These are phyloP conservation scores for Zygosaccharomyces sapae DNA, from an alignment of 1,139 yeast genomes.

Conservation along the genomic window DNA sequence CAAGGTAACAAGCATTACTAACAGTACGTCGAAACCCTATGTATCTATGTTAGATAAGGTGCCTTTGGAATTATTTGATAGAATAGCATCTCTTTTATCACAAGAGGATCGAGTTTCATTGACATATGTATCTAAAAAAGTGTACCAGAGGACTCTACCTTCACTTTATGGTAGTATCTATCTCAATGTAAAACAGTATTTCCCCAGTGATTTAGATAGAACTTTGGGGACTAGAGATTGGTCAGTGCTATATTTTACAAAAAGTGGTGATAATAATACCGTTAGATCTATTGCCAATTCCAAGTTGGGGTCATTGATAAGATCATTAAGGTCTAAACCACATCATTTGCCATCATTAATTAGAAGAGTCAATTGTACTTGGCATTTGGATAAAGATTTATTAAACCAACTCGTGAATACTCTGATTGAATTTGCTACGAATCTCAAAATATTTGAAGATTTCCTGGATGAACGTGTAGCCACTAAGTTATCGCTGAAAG, in stretches of 20 bases:
- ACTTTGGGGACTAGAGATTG: conserved; percentile 25
- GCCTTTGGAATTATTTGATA: conserved; percentile 27
- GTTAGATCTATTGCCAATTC: conserved; percentile 13
- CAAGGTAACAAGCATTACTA: not conserved
- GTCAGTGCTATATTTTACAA: conserved; percentile 25
- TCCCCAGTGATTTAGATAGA: conserved; percentile 26
- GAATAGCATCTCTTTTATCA: conserved; percentile 19
- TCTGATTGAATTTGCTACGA: conserved; percentile 18
- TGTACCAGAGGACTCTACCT: conserved; percentile 18
- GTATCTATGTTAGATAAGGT: conserved; percentile 26
- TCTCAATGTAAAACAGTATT: conserved; percentile 27
- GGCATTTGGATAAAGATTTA: conserved; percentile 28
- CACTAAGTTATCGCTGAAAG: conserved; percentile 17
- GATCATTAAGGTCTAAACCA: conserved; percentile 23
- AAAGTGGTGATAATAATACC: conserved; percentile 6
- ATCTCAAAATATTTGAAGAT: conserved; percentile 28
- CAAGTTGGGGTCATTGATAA: conserved; percentile 23
- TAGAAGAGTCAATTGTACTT: conserved; percentile 29
- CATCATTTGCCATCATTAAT: conserved; percentile 22
- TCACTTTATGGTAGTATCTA: conserved; percentile 28
- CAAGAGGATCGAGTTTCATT: conserved; percentile 31
- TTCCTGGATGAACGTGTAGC: conserved; percentile 25
- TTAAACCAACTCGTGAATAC: conserved; percentile 21
- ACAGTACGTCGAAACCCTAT: not conserved
- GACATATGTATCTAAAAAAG: conserved; percentile 23